Conservation (phyloP, 768 basidiomycete species). For the Lentinula aciculospora region DNA sequence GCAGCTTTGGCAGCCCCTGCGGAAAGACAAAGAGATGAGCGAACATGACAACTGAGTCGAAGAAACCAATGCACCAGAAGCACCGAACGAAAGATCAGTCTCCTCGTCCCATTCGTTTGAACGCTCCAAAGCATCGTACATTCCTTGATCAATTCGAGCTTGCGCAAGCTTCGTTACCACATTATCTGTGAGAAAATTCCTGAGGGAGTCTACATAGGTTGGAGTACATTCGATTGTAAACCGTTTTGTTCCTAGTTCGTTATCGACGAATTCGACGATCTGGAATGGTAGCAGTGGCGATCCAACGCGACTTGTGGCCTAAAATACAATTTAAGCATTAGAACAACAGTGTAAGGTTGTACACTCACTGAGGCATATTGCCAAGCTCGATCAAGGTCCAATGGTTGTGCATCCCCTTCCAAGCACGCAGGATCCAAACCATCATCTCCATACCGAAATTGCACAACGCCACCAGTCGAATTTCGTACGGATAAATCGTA, state of each 20-base stretch:
- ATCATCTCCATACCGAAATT: slow-evolving; percentile 96
- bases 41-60: not conserved
- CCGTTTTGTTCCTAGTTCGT: slow-evolving; percentile 47
- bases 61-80: slow-evolving; percentile 41
- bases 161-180: slow-evolving; percentile 63
- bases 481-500: slow-evolving; percentile 96
- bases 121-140: slow-evolving; percentile 78
- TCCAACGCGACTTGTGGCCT: slow-evolving; percentile 48
- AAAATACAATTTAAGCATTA: not conserved
- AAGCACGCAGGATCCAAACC: slow-evolving; percentile 94
- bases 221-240: slow-evolving; percentile 69
- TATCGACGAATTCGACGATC: slow-evolving; percentile 67
- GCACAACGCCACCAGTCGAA: slow-evolving; percentile 91
- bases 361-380: slow-evolving; percentile 69
- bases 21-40: not conserved
- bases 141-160: slow-evolving; percentile 65
- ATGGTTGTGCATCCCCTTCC: slow-evolving; percentile 92
- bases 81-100: slow-evolving; percentile 72
- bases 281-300: slow-evolving; percentile 81
- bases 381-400: slow-evolving; percentile 87
- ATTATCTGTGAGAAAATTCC: slow-evolving; percentile 62
- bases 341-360: not conserved
- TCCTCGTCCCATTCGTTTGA: slow-evolving; percentile 73
- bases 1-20: slow-evolving; percentile 62
- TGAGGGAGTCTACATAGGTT: slow-evolving; percentile 63